phyloP scores from a whole-genome alignment of 2,329 filamentous ascomycete genomes.

The Epichloe gansuensis region DNA sequence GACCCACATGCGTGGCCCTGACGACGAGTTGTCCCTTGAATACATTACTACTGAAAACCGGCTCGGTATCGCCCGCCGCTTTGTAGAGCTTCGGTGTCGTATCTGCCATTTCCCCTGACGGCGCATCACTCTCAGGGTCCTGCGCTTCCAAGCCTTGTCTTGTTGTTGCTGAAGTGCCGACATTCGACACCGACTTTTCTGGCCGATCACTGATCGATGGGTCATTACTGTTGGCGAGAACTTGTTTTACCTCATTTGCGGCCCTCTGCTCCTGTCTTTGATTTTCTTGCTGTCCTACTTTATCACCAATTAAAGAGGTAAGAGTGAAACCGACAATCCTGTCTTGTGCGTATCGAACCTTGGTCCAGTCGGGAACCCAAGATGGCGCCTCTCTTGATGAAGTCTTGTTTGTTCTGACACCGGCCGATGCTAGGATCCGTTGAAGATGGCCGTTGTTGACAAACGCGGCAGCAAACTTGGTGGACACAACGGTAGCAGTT shows the following conservation, averaged over 20 bases:
- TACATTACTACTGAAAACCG: background rate
- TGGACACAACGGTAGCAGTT: slow-evolving; percentile 2
- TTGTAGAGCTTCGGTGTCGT: slow-evolving; percentile 1
- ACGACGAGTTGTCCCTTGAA: background rate
- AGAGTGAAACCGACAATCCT: slow-evolving; percentile 1
- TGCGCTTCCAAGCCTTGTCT: background rate
- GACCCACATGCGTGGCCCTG: background rate
- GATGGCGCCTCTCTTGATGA: slow-evolving; percentile 1
- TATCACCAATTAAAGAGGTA: background rate
- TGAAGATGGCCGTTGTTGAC: slow-evolving; percentile 3
- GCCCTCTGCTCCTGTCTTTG: background rate
- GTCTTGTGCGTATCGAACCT: slow-evolving; percentile 3
- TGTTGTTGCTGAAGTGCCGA: background rate
- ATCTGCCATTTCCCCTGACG: background rate
- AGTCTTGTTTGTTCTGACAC: background rate
- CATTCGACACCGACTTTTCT: background rate
- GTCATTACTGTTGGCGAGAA: no score
- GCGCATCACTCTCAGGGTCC: background rate
- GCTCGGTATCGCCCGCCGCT: background rate
- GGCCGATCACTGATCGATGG: background rate
- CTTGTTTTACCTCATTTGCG: background rate
- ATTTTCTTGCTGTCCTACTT: background rate
- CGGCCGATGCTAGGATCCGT: slow-evolving; percentile 4
- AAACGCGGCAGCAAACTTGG: slow-evolving; percentile 5
- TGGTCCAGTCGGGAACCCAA: slow-evolving; percentile 8